Evolutionary conservation across 169 alveolate species (phyloP).

Genomic region (Plasmodium vinckei): DNA sequence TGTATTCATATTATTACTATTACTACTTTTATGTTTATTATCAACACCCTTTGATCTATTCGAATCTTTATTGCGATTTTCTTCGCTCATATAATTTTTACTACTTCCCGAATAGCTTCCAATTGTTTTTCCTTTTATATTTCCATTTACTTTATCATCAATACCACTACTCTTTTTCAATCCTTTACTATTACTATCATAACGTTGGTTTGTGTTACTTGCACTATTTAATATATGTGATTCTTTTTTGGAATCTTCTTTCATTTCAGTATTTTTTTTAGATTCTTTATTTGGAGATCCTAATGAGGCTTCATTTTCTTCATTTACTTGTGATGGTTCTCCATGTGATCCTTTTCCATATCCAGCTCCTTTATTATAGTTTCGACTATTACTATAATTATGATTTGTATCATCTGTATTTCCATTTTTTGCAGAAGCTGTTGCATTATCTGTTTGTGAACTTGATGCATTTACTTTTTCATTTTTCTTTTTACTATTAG

Average conservation of each 20-base stretch:
- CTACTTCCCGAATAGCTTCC: too few relatives aligned
- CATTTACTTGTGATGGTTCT: constrained; percentile 2
- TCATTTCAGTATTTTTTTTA: background rate
- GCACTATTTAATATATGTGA: too few relatives aligned
- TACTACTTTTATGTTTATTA: background rate
- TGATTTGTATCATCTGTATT: constrained; percentile 6
- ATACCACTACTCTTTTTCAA: too few relatives aligned
- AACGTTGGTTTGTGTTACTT: too few relatives aligned
- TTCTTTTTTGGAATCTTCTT: background rate
- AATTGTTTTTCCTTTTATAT: too few relatives aligned
- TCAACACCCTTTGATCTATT: too few relatives aligned
- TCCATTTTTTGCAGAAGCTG: constrained; percentile 6
- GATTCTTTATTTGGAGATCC: background rate
- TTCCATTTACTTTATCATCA: too few relatives aligned
- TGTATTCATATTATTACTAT: background rate
- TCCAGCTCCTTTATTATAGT: background rate
- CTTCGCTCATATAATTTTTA: too few relatives aligned
- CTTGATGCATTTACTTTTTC: background rate
- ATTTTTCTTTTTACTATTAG: constrained; percentile 13
- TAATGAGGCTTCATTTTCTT: constrained; percentile 6
- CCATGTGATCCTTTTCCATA: background rate
- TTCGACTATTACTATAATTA: constrained; percentile 7
- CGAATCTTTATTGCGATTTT: too few relatives aligned
- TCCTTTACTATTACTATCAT: too few relatives aligned
- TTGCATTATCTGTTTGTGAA: background rate